Base-by-base conservation (phyloP, 257 asterid species). In the Voacanga thouarsii region DNA sequence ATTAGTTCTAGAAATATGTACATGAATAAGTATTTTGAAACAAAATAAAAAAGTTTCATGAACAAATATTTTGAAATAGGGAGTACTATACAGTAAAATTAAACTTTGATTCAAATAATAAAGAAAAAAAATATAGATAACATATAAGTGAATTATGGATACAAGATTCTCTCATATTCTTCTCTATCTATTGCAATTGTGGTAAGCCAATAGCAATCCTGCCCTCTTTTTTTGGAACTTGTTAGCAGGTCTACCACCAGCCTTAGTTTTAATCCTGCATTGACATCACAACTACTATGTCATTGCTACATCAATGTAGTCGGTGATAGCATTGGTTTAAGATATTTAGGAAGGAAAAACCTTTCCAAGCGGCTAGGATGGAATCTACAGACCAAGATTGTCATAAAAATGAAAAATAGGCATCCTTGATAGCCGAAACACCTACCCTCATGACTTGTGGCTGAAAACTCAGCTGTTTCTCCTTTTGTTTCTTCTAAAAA, bases 381-480 rank as follows among this genome's bases (percentile, higher is more conserved):
- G 14, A 28, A 15, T 33, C 53, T n/a, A 10, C n/a, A n/a, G n/a
- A n/a, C n/a, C n/a, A n/a, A n/a, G n/a, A n/a, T 43, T 6, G 21
- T 41, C 33, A 14, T 8, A 49, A 47, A 67, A 37, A 66, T 64
- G 61, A 43, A 53, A 24, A 74, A 5, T 44, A 12, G 19, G 30
- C 23, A 30, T 5, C 69, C 51, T 30, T 49, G 6, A 74, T 7
- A 43, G 55, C 61, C 43, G 67, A 77, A 80, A 53, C 66, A 77
- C 69, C 47, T 67, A 86, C 88, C n/a, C 80, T 75, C 78, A 49
- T 49, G 59, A 75, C 78, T 63, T 75, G 77, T 44, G 12, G 75
- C 72, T 26, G 74, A 56, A n/a, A 76, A 37, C 73, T 84, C 82
- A 23, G 80, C n/a, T 60, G 64, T 75, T 53, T 74, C 80, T 71